phyloP scores from a whole-genome alignment of 2,329 filamentous ascomycete genomes.

The Sporothrix globosa region DNA sequence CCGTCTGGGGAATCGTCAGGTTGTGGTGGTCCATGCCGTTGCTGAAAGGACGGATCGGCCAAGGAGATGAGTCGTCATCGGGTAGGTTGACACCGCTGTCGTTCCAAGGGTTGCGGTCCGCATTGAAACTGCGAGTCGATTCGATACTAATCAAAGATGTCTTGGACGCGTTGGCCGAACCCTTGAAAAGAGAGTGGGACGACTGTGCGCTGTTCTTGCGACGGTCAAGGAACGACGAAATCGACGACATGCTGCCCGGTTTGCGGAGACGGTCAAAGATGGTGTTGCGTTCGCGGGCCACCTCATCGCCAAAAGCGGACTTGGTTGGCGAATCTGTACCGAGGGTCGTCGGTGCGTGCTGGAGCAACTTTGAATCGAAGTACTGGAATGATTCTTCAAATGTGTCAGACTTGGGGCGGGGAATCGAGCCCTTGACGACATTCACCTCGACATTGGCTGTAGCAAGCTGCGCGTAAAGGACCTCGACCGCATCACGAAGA shows the following conservation, averaged over 20 bases:
- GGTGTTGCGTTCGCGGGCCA: slow-evolving; percentile 74
- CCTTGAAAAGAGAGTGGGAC: slow-evolving; percentile 85
- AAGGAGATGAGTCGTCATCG: slow-evolving; percentile 76
- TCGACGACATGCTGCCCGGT: slow-evolving; percentile 89
- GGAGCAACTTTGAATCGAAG: slow-evolving; percentile 94
- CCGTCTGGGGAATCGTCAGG: slow-evolving; percentile 68
- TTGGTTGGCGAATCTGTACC: slow-evolving; percentile 88
- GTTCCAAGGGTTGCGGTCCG: slow-evolving; percentile 97
- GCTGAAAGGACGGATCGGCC: slow-evolving; percentile 64
- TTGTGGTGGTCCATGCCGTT: slow-evolving; percentile 68
- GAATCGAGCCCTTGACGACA: slow-evolving; percentile 90
- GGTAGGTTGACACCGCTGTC: slow-evolving; percentile 93
- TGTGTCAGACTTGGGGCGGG: slow-evolving; percentile 96
- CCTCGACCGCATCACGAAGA: slow-evolving; percentile 93
- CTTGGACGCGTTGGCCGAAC: slow-evolving; percentile 86
- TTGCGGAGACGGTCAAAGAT: slow-evolving; percentile 94
- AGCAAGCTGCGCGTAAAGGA: slow-evolving; percentile 82
- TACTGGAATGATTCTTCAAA: slow-evolving; percentile 97
- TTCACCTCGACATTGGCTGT: slow-evolving; percentile 85
- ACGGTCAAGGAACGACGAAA: slow-evolving; percentile 92
- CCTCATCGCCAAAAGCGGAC: slow-evolving; percentile 78
- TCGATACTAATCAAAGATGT: slow-evolving; percentile 95
- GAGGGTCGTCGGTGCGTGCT: slow-evolving; percentile 81
- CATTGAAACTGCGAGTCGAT: slow-evolving; percentile 84
- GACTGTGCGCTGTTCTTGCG: slow-evolving; percentile 93